These are phyloP conservation scores for Aspergillus carlsbadensis DNA, from an alignment of 495 filamentous ascomycete genomes.

Conservation along the genomic window DNA sequence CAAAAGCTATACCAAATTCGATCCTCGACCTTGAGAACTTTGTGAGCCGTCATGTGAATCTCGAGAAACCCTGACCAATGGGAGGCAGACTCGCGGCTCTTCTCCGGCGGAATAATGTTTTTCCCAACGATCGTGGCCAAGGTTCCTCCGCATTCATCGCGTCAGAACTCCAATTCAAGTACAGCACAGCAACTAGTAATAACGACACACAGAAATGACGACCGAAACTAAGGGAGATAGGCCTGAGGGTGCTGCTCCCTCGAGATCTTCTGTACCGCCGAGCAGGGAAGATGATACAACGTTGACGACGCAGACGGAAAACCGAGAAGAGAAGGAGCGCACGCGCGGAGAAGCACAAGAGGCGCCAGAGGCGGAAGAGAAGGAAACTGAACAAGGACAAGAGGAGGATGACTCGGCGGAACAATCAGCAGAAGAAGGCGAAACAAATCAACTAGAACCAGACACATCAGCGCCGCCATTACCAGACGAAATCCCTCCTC, in stretches of 20 bases:
- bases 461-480: constrained; percentile 42
- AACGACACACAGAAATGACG: not conserved
- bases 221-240: not conserved
- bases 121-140: no score
- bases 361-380: constrained; percentile 5
- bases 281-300: not conserved
- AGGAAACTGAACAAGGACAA: constrained; percentile 19
- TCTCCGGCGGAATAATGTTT: no score
- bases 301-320: constrained; percentile 1
- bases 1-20: constrained; percentile 1
- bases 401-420: constrained; percentile 12
- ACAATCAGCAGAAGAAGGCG: constrained; percentile 21
- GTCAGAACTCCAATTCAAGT: not conserved
- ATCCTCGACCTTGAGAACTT: not conserved
- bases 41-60: constrained; percentile 1
- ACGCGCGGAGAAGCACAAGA: constrained; percentile 8
- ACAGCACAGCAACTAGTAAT: no score
- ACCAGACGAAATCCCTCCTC: constrained; percentile 50
- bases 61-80: not conserved
- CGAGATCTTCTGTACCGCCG: not conserved
- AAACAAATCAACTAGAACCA: constrained; percentile 20
- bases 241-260: not conserved
- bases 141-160: no score
- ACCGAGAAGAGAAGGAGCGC: constrained; percentile 16
- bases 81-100: not conserved